Conservation (phyloP, 2,329 filamentous ascomycete species). For the Fusarium decemcellulare region DNA sequence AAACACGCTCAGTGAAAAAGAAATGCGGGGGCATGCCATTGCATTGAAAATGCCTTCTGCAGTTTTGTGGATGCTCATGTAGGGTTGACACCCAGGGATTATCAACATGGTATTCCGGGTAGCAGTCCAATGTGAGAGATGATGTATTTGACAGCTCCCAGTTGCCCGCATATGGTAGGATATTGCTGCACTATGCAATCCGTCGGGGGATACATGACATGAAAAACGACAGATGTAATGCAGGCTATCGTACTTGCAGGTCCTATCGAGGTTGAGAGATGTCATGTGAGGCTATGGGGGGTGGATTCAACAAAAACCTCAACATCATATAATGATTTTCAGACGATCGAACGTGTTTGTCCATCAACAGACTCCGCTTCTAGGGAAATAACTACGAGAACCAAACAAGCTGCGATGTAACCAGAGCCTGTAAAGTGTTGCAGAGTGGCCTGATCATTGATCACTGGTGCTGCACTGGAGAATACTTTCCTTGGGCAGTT, state of each 20-base stretch:
- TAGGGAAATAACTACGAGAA: not conserved
- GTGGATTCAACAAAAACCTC: too few species aligned
- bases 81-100: not conserved
- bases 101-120: not conserved
- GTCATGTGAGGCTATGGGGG: not conserved
- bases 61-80: not conserved
- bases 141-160: not conserved
- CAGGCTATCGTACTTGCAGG: too few species aligned
- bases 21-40: not conserved
- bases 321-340: too few species aligned
- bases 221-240: too few species aligned
- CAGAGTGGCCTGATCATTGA: not conserved
- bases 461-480: not conserved
- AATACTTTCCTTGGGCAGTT: too few species aligned
- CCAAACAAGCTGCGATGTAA: not conserved
- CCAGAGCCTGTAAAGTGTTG: not conserved
- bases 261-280: not conserved
- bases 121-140: too few species aligned
- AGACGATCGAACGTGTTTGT: too few species aligned
- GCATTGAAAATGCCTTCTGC: not conserved
- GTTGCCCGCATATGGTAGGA: not conserved
- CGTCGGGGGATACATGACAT: too few species aligned
- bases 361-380: not conserved
- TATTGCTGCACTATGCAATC: too few species aligned
- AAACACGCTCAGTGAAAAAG: not conserved